phyloP scores from a whole-genome alignment of 768 basidiomycete species.

The Boletus subparvulus region DNA sequence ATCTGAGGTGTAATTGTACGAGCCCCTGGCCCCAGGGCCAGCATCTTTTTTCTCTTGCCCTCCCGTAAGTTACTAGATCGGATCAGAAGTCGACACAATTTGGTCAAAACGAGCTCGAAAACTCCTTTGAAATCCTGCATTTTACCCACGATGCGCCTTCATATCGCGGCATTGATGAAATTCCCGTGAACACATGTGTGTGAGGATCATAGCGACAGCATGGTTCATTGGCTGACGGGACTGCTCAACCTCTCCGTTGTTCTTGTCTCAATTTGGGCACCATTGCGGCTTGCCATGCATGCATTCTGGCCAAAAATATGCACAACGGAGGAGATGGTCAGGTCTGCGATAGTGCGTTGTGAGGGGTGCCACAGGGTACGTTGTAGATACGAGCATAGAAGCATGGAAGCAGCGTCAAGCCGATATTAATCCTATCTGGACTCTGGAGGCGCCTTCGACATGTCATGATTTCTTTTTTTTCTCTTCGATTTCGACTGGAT shows the following conservation, averaged over 20 bases:
- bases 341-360: neutral
- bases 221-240: neutral
- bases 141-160: conserved; percentile 23
- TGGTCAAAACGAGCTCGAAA: conserved; percentile 31
- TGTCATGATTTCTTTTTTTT: neutral
- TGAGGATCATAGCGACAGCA: neutral
- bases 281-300: neutral
- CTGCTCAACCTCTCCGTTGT: neutral
- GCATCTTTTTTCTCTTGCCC: neutral
- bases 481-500: neutral
- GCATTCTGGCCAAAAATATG: neutral
- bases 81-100: conserved; percentile 29
- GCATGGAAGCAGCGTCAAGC: neutral
- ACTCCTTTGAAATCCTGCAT: neutral
- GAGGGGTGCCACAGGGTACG: neutral
- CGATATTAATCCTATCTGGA: neutral
- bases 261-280: neutral
- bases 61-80: conserved; percentile 7
- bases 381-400: neutral
- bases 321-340: neutral
- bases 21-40: neutral
- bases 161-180: conserved; percentile 27
- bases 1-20: neutral
- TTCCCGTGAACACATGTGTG: conserved; percentile 7
- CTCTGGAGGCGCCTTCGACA: neutral